A percentile compares a stretch with the other conserved stretches of the same genome.
Conservation (phyloP, 2,329 filamentous ascomycete genomes). For the Lizonia empirigonia region DNA sequence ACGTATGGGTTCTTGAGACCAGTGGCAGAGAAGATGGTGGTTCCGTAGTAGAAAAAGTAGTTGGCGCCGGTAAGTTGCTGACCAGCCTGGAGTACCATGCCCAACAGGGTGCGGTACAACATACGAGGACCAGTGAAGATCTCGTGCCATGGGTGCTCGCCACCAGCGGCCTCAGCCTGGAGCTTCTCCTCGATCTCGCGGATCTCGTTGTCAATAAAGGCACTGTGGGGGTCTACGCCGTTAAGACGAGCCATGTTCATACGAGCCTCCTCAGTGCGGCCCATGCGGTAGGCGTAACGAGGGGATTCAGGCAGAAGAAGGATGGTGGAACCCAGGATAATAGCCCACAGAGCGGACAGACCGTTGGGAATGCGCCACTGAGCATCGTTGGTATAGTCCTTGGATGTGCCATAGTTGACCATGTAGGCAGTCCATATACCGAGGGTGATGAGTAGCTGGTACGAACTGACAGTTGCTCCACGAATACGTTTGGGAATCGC, state of each 20-base stretch:
- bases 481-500: slow-evolving; percentile 68
- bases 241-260: slow-evolving; percentile 61
- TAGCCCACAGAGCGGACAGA: slow-evolving; percentile 61
- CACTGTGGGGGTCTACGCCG: slow-evolving; percentile 61
- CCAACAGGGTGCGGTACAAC: slow-evolving; percentile 67
- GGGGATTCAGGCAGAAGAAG: slow-evolving; percentile 62
- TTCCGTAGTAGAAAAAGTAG: slow-evolving; percentile 66
- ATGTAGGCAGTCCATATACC: slow-evolving; percentile 63
- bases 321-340: slow-evolving; percentile 60
- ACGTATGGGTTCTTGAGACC: slow-evolving; percentile 53
- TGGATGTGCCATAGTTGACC: slow-evolving; percentile 66
- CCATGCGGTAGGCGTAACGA: slow-evolving; percentile 62
- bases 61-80: slow-evolving; percentile 73
- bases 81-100: slow-evolving; percentile 66
- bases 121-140: slow-evolving; percentile 71
- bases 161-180: slow-evolving; percentile 55
- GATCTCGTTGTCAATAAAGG: slow-evolving; percentile 59
- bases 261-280: slow-evolving; percentile 57
- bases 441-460: slow-evolving; percentile 72
- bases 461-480: slow-evolving; percentile 65
- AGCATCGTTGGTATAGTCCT: slow-evolving; percentile 54
- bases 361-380: slow-evolving; percentile 70
- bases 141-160: slow-evolving; percentile 57
- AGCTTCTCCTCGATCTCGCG: slow-evolving; percentile 62
- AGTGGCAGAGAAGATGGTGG: slow-evolving; percentile 52